Evolutionary conservation across 208 protist genomes (phyloP).

Genomic region (Crithidia fasciculata): DNA sequence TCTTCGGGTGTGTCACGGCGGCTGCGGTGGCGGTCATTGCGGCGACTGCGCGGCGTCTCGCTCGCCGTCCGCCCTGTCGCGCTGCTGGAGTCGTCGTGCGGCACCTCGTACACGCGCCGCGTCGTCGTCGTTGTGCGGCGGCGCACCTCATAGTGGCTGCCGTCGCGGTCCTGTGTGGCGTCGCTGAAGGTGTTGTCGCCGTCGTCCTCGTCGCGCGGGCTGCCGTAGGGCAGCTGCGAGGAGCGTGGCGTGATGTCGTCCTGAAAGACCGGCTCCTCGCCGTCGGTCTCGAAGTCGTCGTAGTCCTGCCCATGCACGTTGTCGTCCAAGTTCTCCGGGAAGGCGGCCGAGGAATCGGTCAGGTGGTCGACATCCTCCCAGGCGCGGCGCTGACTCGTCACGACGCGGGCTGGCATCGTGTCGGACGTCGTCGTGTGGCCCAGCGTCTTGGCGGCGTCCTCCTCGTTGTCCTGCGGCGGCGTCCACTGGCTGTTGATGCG

Average conservation of each 20-base stretch:
- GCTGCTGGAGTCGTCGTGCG: conserved; percentile 6
- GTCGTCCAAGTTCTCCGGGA: conserved; percentile 25
- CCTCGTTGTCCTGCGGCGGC: conserved; percentile 46
- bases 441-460: conserved; percentile 15
- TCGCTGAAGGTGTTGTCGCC: conserved; percentile 20
- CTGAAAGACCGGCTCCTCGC: conserved; percentile 53
- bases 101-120: conserved; percentile 20
- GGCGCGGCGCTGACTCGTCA: conserved; percentile 37
- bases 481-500: conserved; percentile 51
- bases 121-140: conserved; percentile 16
- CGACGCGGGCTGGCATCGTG: conserved; percentile 19
- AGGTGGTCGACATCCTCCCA: conserved; percentile 63
- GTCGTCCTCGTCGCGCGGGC: conserved; percentile 34
- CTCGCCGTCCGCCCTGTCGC: conserved; percentile 7
- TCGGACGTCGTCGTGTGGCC: conserved; percentile 27
- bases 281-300: conserved; percentile 68
- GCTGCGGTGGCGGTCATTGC: not conserved
- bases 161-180: conserved; percentile 15
- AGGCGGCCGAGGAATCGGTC: conserved; percentile 41
- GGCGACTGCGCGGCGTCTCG: not conserved
- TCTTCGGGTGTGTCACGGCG: conserved; percentile 9
- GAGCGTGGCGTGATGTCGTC: conserved; percentile 8
- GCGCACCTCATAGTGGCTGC: conserved; percentile 5
- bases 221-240: conserved; percentile 29
- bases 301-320: conserved; percentile 44